A percentile compares a stretch with the other conserved stretches of the same genome.
phyloP scores from a whole-genome alignment of 1,284 basidiomycete genomes.

The Puccinia novopanici region DNA sequence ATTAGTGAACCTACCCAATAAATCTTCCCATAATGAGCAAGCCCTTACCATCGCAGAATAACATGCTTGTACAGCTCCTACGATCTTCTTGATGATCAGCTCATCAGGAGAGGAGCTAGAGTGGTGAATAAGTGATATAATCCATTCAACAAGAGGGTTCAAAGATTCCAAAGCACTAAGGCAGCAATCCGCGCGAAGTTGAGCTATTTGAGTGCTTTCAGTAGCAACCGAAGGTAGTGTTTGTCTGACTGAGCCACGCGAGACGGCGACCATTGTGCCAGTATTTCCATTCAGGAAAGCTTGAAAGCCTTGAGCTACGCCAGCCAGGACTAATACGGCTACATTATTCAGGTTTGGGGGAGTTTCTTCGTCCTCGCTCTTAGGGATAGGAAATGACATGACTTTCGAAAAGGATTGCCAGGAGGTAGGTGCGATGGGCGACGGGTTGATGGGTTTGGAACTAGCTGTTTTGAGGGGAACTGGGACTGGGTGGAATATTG shows the following conservation, averaged over 20 bases:
- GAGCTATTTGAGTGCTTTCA: constrained; percentile 12
- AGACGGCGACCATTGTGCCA: neutral
- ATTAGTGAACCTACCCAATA: constrained; percentile 36
- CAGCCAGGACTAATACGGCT: constrained; percentile 29
- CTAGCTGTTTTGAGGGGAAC: neutral
- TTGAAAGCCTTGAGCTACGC: constrained; percentile 46
- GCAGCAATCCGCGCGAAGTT: constrained; percentile 36
- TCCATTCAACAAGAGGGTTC: constrained; percentile 31
- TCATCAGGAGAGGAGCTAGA: neutral
- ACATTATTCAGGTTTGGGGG: constrained; percentile 16
- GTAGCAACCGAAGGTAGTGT: neutral
- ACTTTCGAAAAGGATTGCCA: constrained; percentile 39
- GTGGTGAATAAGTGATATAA: neutral
- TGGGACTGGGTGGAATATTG: neutral
- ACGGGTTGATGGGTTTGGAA: constrained; percentile 30
- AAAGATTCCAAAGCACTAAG: constrained; percentile 27
- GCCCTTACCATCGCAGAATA: constrained; percentile 41
- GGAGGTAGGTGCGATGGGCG: constrained; percentile 24
- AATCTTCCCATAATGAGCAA: constrained; percentile 45
- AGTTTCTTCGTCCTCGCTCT: constrained; percentile 27
- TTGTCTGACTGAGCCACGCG: constrained; percentile 10
- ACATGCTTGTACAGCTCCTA: constrained; percentile 40
- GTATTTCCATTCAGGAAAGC: constrained; percentile 42
- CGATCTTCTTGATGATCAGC: constrained; percentile 20
- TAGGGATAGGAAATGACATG: constrained; percentile 25